phyloP scores from a whole-genome alignment of 1,284 basidiomycete genomes.

The Phellopilus nigrolimitatus region DNA sequence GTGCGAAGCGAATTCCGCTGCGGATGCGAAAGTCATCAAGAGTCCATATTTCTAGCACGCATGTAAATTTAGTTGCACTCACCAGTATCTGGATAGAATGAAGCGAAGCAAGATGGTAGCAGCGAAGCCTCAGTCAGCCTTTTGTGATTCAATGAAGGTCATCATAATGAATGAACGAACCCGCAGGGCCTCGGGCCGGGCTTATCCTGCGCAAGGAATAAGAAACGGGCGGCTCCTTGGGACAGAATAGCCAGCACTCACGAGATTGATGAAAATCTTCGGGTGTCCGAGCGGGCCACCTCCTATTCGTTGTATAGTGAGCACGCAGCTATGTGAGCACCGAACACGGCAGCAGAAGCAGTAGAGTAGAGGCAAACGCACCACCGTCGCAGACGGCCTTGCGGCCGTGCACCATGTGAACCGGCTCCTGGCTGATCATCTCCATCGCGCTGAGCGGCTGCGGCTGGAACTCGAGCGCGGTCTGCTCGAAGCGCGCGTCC shows the following conservation, averaged over 20 bases:
- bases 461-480: slow-evolving; percentile 81
- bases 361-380: slow-evolving; percentile 37
- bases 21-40: slow-evolving; percentile 12
- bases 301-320: slow-evolving; percentile 45
- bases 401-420: slow-evolving; percentile 74
- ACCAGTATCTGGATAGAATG: slow-evolving; percentile 69
- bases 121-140: too few relatives aligned
- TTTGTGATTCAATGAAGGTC: background rate
- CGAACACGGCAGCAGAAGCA: background rate
- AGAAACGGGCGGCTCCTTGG: slow-evolving; percentile 18
- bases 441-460: slow-evolving; percentile 90
- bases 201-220: slow-evolving; percentile 51
- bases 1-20: slow-evolving; percentile 82
- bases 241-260: slow-evolving; percentile 33
- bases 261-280: slow-evolving; percentile 94
- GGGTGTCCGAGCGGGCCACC: slow-evolving; percentile 96
- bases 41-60: background rate
- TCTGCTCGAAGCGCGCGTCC: slow-evolving; percentile 90
- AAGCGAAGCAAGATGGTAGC: too few relatives aligned
- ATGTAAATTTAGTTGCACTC: slow-evolving; percentile 29
- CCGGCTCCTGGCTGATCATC: slow-evolving; percentile 81
- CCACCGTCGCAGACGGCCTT: slow-evolving; percentile 93
- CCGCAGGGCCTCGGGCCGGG: slow-evolving; percentile 74
- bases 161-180: slow-evolving; percentile 52
- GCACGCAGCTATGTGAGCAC: slow-evolving; percentile 11